A percentile compares a stretch with the other conserved stretches of the same genome.
These are phyloP conservation scores for Pyrenochaeta sp. DNA, from an alignment of 2,329 filamentous ascomycete genomes.

Conservation along the genomic window DNA sequence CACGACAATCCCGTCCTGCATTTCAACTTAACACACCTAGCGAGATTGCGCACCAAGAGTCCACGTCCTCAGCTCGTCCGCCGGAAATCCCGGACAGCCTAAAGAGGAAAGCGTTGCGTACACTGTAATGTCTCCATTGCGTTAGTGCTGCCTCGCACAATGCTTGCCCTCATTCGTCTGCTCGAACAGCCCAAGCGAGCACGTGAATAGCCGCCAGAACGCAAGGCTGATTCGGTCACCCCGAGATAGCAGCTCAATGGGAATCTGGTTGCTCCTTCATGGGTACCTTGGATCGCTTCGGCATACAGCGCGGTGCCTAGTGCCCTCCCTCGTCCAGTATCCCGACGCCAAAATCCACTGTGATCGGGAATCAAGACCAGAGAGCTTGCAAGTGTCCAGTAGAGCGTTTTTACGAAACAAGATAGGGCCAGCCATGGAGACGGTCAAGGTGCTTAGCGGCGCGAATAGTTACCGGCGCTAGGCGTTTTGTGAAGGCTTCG, in stretches of 20 bases:
- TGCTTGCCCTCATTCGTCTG: not conserved
- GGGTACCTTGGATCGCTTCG: not conserved
- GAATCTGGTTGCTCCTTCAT: not conserved
- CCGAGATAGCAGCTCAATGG: too few relatives aligned
- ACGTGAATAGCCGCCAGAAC: constrained; percentile 1
- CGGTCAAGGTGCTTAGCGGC: constrained; percentile 21
- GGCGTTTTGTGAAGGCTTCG: constrained; percentile 9
- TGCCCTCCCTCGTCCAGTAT: too few relatives aligned
- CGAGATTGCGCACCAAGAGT: not conserved
- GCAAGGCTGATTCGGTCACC: constrained; percentile 5
- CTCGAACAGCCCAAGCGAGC: not conserved
- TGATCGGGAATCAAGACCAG: constrained; percentile 1
- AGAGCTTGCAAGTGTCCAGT: not conserved
- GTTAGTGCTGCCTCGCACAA: not conserved
- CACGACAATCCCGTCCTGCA: not conserved
- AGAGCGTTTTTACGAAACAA: constrained; percentile 10
- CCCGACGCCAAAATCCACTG: too few relatives aligned
- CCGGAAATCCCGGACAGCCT: not conserved
- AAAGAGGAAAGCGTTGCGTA: constrained; percentile 3
- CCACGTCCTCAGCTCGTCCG: not conserved
- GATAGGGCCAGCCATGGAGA: constrained; percentile 12
- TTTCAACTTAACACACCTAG: too few relatives aligned
- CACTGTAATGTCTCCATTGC: not conserved
- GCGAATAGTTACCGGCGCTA: constrained; percentile 25
- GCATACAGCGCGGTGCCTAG: not conserved